phyloP scores from a whole-genome alignment of 306 rosid genomes.

The Ziziphus jujuba region DNA sequence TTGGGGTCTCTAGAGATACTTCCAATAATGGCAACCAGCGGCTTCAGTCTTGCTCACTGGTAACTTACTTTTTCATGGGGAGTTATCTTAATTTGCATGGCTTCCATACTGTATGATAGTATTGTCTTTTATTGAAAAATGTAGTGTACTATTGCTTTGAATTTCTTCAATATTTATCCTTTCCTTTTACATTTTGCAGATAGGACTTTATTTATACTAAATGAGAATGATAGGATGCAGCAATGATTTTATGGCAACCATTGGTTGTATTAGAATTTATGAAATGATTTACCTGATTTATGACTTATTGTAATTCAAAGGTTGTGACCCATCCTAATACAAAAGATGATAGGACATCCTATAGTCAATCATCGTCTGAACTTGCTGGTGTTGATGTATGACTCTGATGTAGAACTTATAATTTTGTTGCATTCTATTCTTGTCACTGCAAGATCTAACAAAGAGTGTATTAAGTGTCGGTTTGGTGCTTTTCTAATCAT shows the following conservation, averaged over 20 bases:
- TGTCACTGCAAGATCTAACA: too few relatives aligned
- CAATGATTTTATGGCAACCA: neutral
- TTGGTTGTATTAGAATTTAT: neutral
- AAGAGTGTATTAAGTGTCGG: too few relatives aligned
- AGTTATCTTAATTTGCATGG: conserved; percentile 1
- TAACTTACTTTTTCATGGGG: conserved; percentile 13
- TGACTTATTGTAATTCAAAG: neutral
- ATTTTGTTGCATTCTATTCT: too few relatives aligned
- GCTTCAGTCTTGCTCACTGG: conserved; percentile 23
- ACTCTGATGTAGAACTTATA: too few relatives aligned
- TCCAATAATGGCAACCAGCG: conserved; percentile 16
- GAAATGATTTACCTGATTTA: neutral
- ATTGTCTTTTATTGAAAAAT: neutral
- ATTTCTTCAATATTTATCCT: conserved; percentile 2
- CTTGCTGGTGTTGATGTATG: too few relatives aligned
- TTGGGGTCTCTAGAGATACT: neutral
- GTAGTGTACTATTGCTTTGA: neutral
- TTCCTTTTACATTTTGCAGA: neutral
- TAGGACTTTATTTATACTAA: neutral
- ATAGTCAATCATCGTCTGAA: too few relatives aligned
- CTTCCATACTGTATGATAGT: neutral
- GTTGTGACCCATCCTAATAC: too few relatives aligned
- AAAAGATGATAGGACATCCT: too few relatives aligned
- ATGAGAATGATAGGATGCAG: neutral
- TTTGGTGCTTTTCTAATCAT: too few relatives aligned